Evolutionary conservation across 768 basidiomycete genomes (phyloP).

Genomic region (Suillus sp.): DNA sequence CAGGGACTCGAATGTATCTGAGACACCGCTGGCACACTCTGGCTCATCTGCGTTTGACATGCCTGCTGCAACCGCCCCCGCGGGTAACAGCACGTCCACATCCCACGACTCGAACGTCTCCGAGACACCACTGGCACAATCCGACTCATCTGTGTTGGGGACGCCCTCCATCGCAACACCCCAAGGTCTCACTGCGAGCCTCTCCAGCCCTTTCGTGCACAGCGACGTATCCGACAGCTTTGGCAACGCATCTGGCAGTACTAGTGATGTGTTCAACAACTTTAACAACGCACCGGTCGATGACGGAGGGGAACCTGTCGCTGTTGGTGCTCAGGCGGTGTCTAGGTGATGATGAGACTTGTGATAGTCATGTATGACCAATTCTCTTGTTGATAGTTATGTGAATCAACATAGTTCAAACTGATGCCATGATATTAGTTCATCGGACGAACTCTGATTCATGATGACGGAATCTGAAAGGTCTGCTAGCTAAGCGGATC

Average conservation of each 20-base stretch:
- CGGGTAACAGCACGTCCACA: background rate
- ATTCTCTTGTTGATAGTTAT: background rate
- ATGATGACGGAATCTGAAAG: no score
- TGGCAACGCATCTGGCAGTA: no score
- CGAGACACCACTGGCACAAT: background rate
- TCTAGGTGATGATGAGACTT: background rate
- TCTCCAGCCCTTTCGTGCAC: no score
- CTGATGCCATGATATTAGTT: no score
- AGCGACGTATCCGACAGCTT: no score
- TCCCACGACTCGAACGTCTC: background rate
- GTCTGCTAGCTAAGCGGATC: no score
- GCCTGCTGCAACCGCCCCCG: background rate
- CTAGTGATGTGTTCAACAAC: fast-evolving
- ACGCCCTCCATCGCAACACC: no score
- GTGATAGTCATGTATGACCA: background rate
- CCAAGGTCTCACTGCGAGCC: background rate
- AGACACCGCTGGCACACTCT: no score
- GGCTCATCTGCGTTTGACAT: no score
- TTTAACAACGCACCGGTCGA: background rate
- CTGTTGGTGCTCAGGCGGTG: background rate
- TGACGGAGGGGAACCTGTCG: background rate
- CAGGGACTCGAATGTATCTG: no score
- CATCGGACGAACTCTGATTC: no score
- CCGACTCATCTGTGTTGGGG: background rate
- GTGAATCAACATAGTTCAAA: conserved; percentile 17